phyloP scores from a whole-genome alignment of 2,329 filamentous ascomycete species.

The Epichloe baconii region DNA sequence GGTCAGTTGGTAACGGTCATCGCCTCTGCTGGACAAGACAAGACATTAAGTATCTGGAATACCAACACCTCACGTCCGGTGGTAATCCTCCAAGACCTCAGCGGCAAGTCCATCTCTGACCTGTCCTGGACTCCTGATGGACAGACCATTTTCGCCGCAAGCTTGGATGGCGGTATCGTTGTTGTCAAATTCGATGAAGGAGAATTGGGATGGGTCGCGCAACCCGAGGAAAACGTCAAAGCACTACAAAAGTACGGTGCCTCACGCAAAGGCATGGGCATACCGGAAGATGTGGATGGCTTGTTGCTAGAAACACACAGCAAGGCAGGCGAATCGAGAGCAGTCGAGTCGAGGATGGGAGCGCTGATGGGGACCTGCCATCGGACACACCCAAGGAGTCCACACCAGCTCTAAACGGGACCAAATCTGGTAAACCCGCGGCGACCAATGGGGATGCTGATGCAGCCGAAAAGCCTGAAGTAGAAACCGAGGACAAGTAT shows the following conservation, averaged over 20 bases:
- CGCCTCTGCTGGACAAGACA: slow-evolving; percentile 92
- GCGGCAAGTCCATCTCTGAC: slow-evolving; percentile 86
- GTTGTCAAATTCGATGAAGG: slow-evolving; percentile 70
- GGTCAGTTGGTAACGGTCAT: slow-evolving; percentile 70
- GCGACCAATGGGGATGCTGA: slow-evolving; percentile 27
- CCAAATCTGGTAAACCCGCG: slow-evolving; percentile 31
- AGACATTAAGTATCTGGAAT: slow-evolving; percentile 94
- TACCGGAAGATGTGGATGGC: slow-evolving; percentile 84
- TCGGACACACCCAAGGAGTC: slow-evolving; percentile 38
- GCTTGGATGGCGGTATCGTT: slow-evolving; percentile 80
- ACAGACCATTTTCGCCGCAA: slow-evolving; percentile 71
- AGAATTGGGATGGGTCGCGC: slow-evolving; percentile 81
- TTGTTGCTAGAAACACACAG: slow-evolving; percentile 79
- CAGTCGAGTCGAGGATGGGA: slow-evolving; percentile 90
- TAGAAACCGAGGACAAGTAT: slow-evolving; percentile 39
- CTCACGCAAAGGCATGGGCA: slow-evolving; percentile 75
- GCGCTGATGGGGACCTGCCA: slow-evolving; percentile 81
- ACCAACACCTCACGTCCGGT: slow-evolving; percentile 88
- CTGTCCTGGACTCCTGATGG: slow-evolving; percentile 90
- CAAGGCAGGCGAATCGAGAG: slow-evolving; percentile 79
- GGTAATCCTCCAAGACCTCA: slow-evolving; percentile 78
- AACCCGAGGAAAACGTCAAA: slow-evolving; percentile 80
- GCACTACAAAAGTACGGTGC: slow-evolving; percentile 86
- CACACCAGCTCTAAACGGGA: slow-evolving; percentile 35
- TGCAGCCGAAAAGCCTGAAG: slow-evolving; percentile 18